Conservation (phyloP, 129 eudicot species). For the Tanacetum coccineum region DNA sequence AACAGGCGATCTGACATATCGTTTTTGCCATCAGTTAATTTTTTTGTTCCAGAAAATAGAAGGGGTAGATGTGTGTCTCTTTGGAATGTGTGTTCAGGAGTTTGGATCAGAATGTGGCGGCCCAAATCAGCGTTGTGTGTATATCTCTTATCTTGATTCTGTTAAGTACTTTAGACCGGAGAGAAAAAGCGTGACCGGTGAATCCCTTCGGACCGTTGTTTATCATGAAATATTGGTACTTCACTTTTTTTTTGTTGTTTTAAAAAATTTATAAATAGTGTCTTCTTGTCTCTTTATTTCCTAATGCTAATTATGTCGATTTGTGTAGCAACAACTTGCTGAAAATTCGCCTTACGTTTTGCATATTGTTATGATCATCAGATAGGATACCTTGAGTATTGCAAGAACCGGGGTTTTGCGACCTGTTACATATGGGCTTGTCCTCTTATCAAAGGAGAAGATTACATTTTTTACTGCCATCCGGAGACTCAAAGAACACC, state of each 20-base stretch:
- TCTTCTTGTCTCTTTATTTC: conserved; percentile 3
- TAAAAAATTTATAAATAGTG: neutral
- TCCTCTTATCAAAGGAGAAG: conserved; percentile 85
- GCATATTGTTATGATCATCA: conserved; percentile 23
- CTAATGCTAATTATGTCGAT: conserved; percentile 14
- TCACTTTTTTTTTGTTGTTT: conserved; percentile 3
- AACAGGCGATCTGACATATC: conserved; percentile 14
- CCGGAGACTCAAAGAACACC: conserved; percentile 84
- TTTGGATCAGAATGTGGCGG: conserved; percentile 73
- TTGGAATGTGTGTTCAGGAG: conserved; percentile 92
- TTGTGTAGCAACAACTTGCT: neutral
- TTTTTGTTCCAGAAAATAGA: conserved; percentile 79
- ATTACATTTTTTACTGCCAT: conserved; percentile 82
- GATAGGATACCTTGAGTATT: conserved; percentile 91
- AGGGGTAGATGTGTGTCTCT: conserved; percentile 89
- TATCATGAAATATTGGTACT: conserved; percentile 86
- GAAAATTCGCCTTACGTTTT: too few relatives aligned
- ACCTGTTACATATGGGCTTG: conserved; percentile 95
- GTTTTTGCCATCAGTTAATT: conserved; percentile 52
- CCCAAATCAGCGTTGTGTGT: conserved; percentile 76
- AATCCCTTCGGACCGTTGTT: conserved; percentile 87
- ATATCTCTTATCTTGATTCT: conserved; percentile 89
- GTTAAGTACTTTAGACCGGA: conserved; percentile 84
- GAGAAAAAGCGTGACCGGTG: conserved; percentile 48
- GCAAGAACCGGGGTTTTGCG: conserved; percentile 78